Base-by-base conservation (phyloP, 257 asterid species). In the Buddleja alternifolia region DNA sequence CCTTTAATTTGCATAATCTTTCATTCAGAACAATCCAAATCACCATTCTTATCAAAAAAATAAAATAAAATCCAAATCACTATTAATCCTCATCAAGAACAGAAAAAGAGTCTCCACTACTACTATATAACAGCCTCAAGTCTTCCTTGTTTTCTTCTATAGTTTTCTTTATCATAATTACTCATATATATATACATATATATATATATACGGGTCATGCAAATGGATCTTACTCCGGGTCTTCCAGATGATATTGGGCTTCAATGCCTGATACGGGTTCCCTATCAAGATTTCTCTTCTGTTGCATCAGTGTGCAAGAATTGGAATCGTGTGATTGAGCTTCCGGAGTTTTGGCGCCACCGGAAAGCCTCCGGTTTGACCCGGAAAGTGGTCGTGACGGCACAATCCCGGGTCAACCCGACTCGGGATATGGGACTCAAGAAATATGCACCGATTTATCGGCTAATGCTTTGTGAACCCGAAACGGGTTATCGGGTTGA, bases 191-290 rank as follows among this genome's bases (percentile, higher is more conserved):
- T n/a, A n/a, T n/a, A n/a, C n/a, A n/a, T n/a, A n/a, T n/a, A n/a
- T n/a, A n/a, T n/a, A n/a, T n/a, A 29, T 20, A 54, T 10, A 66
- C 24, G 71, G 37, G 55, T 65, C 50, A 20, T 7, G 39, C 12
- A 40, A 4, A 71, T 63, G 73, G 84, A 79, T 79, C 78, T 79
- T 32, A 41, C 75, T 57, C 84, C 84, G 71, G 84, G 77, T 60
- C 90, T 89, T 23, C 95, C 95, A 0, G n/a, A 63, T 20, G 95
- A 89, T 54, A 20, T 87, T 23, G 95, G 88, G 3, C 80, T 81
- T 1, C 88, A 87, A 16, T 90, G 97, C 46, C 74, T 87, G 1
- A 68, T 83, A 0, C 77, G 93, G 24, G 66, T 87, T n/a, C 81
- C 90, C 0, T 78, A 85, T 51, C 37, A 79, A 8, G 34, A 71